Base-by-base conservation (phyloP, 192 early-diverging fungal species). In the Mortierella antarctica region DNA sequence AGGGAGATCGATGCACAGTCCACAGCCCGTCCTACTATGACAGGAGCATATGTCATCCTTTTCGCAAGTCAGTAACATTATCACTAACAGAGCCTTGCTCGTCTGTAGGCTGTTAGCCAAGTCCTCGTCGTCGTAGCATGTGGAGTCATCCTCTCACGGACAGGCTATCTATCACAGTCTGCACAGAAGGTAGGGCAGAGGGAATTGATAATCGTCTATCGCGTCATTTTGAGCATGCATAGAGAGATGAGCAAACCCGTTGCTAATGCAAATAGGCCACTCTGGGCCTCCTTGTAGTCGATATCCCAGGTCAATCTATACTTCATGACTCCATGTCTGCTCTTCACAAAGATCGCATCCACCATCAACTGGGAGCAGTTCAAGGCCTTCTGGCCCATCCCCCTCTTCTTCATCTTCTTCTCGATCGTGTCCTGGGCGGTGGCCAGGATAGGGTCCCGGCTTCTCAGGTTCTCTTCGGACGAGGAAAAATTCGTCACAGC, bases 281-380 rank as follows among this genome's bases (percentile, higher is more conserved):
- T 46, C 41, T 17, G 9, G 41, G 6, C 21, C 48, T 50, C 13
- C 20, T 56, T 56, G 14, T 74, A 89, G 88, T 83, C 85, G 65
- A 59, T 89, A 57, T 85, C 88, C 1, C 81, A 80, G 51, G 57
- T 94, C 18, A 94, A 92, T 67, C 72, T 94, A 39, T 87, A 88
- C 48, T 91, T 91, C 58, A 86, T 94, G 79, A 94, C 92, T 45
- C 92, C 92, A 12, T 91, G 91, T 50, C 86, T 94, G 4, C 82
- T 94, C 44, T 94, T 94, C 60, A 89, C 91, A 57, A 94, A 92
- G 46, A 92, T 92, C 75, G 89, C 89, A 17, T 89, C 90, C 49
- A 88, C 88, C 11, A 87, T 94, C 53, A 86, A 89, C 44, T 86
- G 90, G 67, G 78, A 70, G 31, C 85, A 91, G n/a, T 83, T 94